Base-by-base conservation (phyloP, 2,329 filamentous ascomycete species). In the Neonectria punicea region DNA sequence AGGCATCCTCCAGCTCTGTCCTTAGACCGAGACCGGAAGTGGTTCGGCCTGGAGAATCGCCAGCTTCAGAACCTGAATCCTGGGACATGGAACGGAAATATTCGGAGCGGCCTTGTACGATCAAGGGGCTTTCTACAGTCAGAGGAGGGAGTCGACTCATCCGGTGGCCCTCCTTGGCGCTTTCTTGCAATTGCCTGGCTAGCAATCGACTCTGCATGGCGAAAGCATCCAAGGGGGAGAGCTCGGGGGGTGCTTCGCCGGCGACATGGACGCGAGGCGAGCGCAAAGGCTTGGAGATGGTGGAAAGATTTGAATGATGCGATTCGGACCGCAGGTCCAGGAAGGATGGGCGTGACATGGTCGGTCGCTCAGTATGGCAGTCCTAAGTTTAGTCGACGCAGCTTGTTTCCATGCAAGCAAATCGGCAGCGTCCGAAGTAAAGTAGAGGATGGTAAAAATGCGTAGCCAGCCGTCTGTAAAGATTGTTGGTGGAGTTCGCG, bases 191-290 rank as follows among this genome's bases (percentile, higher is more conserved):
- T 80, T 97, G 92, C 80, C 89, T 92, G 43, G 94, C 94, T 56
- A 99, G 87, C 73, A 97, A 83, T 63, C 95, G 91, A 73, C 94
- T 97, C 77, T 98, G 95, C 67, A 95, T 86, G 22, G 95, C 95
- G 77, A 99, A 97, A 53, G 95, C 95, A 85, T 99, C 96, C 69
- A 99, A 87, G 11, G 96, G 96, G 8, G 96, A 98, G 61, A 98
- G 86, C 57, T 96, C 92, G 5, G 96, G 96, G 20, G 96, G 95
- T 1, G 92, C 87, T 73, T 95, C 92, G 67, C 93, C 93, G 62
- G 92, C 91, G 62, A 92, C 85, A 78, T 94, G 91, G 64, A 93
- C 82, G 67, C 92, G 90, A 46, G 92, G 92, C n/a, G 92, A 94
- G 68, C 86, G 84, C 36, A 90, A 80, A n/a, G 88, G 86, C 59